These are phyloP conservation scores for Colletotrichum lindemuthianum DNA, from an alignment of 2,329 filamentous ascomycete genomes.

Conservation along the genomic window DNA sequence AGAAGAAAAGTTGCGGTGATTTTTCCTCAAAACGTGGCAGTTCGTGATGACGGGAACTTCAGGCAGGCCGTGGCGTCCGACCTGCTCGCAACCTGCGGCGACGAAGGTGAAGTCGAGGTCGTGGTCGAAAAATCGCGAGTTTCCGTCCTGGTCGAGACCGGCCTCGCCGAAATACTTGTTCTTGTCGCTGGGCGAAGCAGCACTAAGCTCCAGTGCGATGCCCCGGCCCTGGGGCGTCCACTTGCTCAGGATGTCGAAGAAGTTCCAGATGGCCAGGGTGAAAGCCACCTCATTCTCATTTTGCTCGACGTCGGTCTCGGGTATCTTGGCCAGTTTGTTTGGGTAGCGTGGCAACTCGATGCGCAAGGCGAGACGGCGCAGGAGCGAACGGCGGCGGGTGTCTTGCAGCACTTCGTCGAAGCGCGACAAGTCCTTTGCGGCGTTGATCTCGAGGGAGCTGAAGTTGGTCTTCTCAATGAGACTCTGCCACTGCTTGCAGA, in stretches of 20 bases:
- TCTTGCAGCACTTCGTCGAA: conserved; percentile 39
- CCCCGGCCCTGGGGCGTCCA: conserved; percentile 36
- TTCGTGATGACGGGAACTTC: conserved; percentile 37
- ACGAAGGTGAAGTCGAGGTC: conserved; percentile 38
- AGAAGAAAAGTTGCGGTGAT: conserved; percentile 39
- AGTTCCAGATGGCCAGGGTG: conserved; percentile 38
- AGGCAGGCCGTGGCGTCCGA: conserved; percentile 38
- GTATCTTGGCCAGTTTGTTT: conserved; percentile 32
- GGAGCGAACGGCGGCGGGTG: conserved; percentile 36
- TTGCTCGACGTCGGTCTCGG: conserved; percentile 40
- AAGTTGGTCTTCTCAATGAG: conserved; percentile 41
- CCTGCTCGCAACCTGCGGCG: conserved; percentile 35
- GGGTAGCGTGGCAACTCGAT: conserved; percentile 40
- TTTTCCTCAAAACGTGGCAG: conserved; percentile 37
- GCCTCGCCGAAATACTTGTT: conserved; percentile 37
- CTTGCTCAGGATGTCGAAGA: conserved; percentile 39
- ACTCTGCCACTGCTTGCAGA: conserved; percentile 41
- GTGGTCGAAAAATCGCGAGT: conserved; percentile 40
- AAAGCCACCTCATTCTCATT: conserved; percentile 41
- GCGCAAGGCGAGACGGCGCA: conserved; percentile 38
- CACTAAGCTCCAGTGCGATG: conserved; percentile 41
- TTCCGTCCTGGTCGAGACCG: conserved; percentile 39
- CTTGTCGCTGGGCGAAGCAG: conserved; percentile 39
- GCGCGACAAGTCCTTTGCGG: conserved; percentile 34
- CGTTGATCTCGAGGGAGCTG: conserved; percentile 36